Percentiles rank a stretch among this genome's conserved stretches.
Conservation (phyloP, 306 rosid species). For the Quercus bicolor region DNA sequence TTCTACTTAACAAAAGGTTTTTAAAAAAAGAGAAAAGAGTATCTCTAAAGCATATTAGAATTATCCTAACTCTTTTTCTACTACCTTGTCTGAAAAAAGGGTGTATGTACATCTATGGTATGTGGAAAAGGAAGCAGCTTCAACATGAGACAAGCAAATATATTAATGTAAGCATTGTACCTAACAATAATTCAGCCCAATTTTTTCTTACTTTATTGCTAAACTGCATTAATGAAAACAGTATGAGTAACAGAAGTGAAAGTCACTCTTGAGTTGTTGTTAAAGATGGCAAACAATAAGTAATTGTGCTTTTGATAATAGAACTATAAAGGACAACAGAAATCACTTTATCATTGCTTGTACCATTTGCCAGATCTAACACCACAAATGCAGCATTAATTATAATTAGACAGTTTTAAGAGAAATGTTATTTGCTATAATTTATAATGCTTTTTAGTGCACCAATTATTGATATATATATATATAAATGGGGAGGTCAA, state of each 20-base stretch:
- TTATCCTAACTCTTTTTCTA: constrained; percentile 29
- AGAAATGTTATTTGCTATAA: neutral
- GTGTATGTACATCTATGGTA: constrained; percentile 23
- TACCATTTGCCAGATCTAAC: neutral
- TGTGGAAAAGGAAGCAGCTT: constrained; percentile 43
- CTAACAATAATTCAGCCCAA: neutral
- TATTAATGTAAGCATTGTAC: neutral
- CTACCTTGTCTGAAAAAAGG: constrained; percentile 27
- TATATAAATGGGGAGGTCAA: neutral
- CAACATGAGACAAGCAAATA: constrained; percentile 15
- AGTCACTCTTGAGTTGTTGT: neutral
- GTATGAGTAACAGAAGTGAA: neutral
- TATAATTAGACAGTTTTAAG: neutral
- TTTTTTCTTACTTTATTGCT: neutral
- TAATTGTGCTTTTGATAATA: neutral
- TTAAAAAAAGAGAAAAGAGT: constrained; percentile 20
- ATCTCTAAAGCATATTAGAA: constrained; percentile 29
- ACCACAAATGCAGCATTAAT: neutral
- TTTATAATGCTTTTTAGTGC: constrained; percentile 8
- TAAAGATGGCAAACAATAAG: neutral
- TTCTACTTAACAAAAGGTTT: constrained; percentile 22
- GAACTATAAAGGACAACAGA: neutral
- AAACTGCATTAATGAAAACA: neutral
- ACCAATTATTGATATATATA: constrained; percentile 33
- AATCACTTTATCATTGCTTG: neutral